Evolutionary conservation across 345 rosid species (phyloP).

Genomic region (Microcos paniculata): DNA sequence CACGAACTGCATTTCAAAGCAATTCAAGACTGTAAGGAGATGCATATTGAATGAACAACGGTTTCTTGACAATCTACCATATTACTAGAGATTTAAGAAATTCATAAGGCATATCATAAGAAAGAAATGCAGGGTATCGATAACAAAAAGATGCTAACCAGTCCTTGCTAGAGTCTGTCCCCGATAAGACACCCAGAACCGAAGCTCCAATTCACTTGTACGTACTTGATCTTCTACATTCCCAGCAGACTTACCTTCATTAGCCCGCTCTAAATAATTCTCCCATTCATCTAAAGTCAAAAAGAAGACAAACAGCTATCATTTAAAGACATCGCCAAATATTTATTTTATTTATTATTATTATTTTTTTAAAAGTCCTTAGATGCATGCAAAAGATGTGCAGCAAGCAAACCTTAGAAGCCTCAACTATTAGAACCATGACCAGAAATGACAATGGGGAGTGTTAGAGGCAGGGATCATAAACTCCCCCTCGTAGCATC

Average conservation of each 20-base stretch:
- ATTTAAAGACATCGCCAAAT: neutral
- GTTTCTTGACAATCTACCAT: conserved; percentile 12
- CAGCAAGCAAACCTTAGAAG: neutral
- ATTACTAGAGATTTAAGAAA: conserved; percentile 8
- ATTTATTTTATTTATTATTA: too few relatives aligned
- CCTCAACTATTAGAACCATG: neutral
- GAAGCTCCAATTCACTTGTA: conserved; percentile 89
- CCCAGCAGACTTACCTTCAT: conserved; percentile 62
- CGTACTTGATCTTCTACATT: conserved; percentile 75
- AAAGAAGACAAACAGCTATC: neutral
- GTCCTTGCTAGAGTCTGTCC: conserved; percentile 98
- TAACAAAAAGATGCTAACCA: conserved; percentile 45
- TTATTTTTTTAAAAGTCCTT: neutral
- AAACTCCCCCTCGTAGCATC: neutral
- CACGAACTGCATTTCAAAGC: conserved; percentile 75
- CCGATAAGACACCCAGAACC: conserved; percentile 97
- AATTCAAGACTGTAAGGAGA: conserved; percentile 18
- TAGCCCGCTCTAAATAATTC: conserved; percentile 91
- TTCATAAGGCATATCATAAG: neutral
- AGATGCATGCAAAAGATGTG: neutral
- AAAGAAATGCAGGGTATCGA: neutral
- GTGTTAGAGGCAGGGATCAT: neutral
- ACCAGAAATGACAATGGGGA: neutral
- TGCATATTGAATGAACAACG: neutral
- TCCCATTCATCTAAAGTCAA: conserved; percentile 89